Evolutionary conservation across 129 eudicot genomes (phyloP).

Genomic region (sunflower (Helianthus annuus)): DNA sequence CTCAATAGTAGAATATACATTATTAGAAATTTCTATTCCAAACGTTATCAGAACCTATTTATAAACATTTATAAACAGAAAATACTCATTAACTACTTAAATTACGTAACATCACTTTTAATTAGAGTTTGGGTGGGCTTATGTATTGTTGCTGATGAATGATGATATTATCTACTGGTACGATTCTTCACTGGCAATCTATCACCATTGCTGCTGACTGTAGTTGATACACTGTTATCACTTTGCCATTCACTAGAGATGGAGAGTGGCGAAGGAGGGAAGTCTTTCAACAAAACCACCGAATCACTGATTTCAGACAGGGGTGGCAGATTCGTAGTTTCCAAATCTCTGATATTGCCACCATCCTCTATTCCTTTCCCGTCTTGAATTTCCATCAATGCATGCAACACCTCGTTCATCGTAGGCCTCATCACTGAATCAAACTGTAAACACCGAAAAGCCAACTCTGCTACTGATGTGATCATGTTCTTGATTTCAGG

Average conservation of each 20-base stretch:
- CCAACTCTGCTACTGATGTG: conserved; percentile 67
- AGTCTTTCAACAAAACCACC: no score
- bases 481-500: conserved; percentile 58
- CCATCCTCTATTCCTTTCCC: conserved; percentile 3
- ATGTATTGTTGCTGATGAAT: no score
- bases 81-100: no score
- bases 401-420: conserved; percentile 64
- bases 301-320: no score
- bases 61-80: no score
- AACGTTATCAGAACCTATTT: no score
- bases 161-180: no score
- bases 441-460: conserved; percentile 71
- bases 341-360: neutral
- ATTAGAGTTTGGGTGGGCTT: no score
- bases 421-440: conserved; percentile 79
- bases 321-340: neutral
- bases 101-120: no score
- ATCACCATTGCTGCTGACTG: conserved; percentile 36
- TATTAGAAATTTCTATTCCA: no score
- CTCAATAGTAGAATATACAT: no score
- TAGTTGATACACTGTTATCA: conserved; percentile 35
- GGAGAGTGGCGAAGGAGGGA: no score
- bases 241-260: conserved; percentile 40
- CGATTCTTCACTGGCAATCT: neutral
- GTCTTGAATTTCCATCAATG: conserved; percentile 45